Evolutionary conservation across 768 basidiomycete genomes (phyloP).

Genomic region (Chalciporus pseudorubinellus): DNA sequence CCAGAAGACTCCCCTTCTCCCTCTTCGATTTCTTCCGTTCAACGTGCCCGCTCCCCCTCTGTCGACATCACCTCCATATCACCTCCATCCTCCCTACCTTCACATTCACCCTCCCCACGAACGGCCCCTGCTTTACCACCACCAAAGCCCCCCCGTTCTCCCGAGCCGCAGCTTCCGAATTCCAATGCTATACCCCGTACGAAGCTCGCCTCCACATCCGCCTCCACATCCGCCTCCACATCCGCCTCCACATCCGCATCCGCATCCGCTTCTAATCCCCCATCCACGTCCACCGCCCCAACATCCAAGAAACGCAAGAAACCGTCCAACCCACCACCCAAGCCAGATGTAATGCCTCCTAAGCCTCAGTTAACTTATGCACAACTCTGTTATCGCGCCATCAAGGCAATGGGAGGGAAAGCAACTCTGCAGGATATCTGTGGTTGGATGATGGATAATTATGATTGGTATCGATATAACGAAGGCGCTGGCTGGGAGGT

Average conservation of each 20-base stretch:
- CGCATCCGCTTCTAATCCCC: slow-evolving; percentile 14
- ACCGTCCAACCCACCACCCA: slow-evolving; percentile 40
- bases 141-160: slow-evolving; percentile 45
- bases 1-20: slow-evolving; percentile 82
- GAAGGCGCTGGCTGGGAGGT: slow-evolving; percentile 91
- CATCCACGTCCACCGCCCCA: slow-evolving; percentile 15
- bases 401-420: slow-evolving; percentile 77
- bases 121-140: slow-evolving; percentile 42
- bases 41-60: slow-evolving; percentile 71
- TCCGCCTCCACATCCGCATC: no score
- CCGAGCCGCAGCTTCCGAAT: slow-evolving; percentile 57
- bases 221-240: no score
- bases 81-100: slow-evolving; percentile 80
- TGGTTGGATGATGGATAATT: slow-evolving; percentile 84
- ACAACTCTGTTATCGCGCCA: slow-evolving; percentile 86
- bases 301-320: slow-evolving; percentile 74
- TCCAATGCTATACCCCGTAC: slow-evolving; percentile 54
- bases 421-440: slow-evolving; percentile 92
- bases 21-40: slow-evolving; percentile 69
- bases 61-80: slow-evolving; percentile 80
- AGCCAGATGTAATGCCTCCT: slow-evolving; percentile 76
- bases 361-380: slow-evolving; percentile 92
- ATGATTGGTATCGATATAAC: slow-evolving; percentile 88
- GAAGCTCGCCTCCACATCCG: no score
- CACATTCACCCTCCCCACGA: slow-evolving; percentile 67